A percentile compares a stretch with the other conserved stretches of the same genome.
These are phyloP conservation scores for Paecilomyces formosus DNA, from an alignment of 2,329 filamentous ascomycete genomes.

Conservation along the genomic window DNA sequence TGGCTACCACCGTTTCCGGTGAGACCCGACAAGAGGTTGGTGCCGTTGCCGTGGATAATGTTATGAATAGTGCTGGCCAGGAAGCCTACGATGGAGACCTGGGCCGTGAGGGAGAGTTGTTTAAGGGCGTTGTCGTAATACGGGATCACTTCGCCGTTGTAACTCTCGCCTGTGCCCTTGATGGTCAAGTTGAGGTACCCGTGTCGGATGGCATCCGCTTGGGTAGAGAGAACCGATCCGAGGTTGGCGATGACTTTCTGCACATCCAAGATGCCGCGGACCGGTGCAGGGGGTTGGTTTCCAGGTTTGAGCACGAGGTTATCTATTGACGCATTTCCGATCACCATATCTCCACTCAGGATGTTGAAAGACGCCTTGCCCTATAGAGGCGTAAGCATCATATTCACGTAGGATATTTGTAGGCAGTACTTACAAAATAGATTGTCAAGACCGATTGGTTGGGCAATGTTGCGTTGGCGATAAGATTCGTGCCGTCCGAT, in stretches of 20 bases:
- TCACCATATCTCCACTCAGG: constrained; percentile 36
- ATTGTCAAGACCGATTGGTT: constrained; percentile 52
- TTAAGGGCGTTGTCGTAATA: constrained; percentile 29
- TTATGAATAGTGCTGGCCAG: constrained; percentile 22
- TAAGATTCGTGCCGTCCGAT: constrained; percentile 45
- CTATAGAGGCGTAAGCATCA: constrained; percentile 6
- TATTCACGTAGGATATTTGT: background rate
- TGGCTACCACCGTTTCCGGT: background rate
- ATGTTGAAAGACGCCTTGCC: constrained; percentile 50
- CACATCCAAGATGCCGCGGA: constrained; percentile 44
- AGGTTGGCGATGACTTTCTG: constrained; percentile 23
- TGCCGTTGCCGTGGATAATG: background rate
- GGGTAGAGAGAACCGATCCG: constrained; percentile 15
- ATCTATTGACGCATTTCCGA: constrained; percentile 45
- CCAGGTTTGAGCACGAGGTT: constrained; percentile 48
- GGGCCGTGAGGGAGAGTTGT: constrained; percentile 20
- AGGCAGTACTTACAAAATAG: constrained; percentile 30
- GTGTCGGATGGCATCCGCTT: constrained; percentile 15
- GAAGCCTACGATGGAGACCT: constrained; percentile 17
- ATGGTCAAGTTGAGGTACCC: constrained; percentile 21
- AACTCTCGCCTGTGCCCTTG: constrained; percentile 18
- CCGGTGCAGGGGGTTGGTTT: constrained; percentile 39
- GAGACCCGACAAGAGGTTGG: background rate
- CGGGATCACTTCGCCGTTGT: constrained; percentile 21
- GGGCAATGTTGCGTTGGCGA: constrained; percentile 47